phyloP scores from a whole-genome alignment of 176 grass and related monocot genomes.

The Cenchrus fungigraminus region DNA sequence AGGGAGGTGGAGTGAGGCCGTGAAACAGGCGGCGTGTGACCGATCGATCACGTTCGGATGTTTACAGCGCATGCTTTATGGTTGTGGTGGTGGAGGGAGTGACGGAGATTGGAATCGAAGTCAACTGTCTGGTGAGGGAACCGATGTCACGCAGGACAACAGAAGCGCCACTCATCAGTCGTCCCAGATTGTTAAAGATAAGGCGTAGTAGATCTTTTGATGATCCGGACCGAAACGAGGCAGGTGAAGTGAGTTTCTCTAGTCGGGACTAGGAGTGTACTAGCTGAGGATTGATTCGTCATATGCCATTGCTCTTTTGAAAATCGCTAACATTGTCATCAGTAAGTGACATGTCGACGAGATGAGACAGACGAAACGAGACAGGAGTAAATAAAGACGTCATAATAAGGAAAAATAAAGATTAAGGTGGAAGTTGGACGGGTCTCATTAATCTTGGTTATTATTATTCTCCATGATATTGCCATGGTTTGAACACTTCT shows the following conservation, averaged over 20 bases:
- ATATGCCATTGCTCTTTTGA: neutral
- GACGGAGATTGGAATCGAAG: neutral
- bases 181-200: neutral
- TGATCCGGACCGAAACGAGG: neutral
- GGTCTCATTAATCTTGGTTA: neutral
- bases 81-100: neutral
- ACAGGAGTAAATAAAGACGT: too few relatives aligned
- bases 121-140: conserved; percentile 1
- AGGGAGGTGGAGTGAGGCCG: conserved; percentile 11
- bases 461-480: neutral
- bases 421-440: accelerated
- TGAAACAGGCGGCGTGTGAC: conserved; percentile 11
- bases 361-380: too few relatives aligned
- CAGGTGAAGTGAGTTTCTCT: neutral
- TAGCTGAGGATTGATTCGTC: neutral
- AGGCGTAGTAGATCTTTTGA: neutral
- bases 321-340: neutral
- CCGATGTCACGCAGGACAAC: neutral
- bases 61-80: neutral
- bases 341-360: neutral
- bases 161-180: neutral
- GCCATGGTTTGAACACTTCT: too few relatives aligned
- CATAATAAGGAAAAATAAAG: neutral
- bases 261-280: neutral
- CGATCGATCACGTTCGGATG: conserved; percentile 40